A percentile compares a stretch with the other conserved stretches of the same genome.
phyloP scores from a whole-genome alignment of 306 rosid genomes.

The Vigna trinervia region DNA sequence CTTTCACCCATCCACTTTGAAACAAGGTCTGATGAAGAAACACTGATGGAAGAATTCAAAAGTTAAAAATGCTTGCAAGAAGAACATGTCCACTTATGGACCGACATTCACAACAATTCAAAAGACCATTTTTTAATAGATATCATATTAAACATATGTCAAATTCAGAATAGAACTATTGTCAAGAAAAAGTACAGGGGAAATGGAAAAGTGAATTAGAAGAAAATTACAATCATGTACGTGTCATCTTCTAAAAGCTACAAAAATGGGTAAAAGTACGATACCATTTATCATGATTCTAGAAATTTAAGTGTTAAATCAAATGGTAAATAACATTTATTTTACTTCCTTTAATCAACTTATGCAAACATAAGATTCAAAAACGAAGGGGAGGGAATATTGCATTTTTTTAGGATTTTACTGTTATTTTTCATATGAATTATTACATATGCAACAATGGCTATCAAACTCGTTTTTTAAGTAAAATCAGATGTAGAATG shows the following conservation, averaged over 20 bases:
- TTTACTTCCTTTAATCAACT: conserved; percentile 21
- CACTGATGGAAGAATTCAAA: conserved; percentile 59
- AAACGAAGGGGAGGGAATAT: conserved; percentile 10
- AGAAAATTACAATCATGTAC: background rate
- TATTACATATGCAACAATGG: background rate
- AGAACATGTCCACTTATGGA: conserved; percentile 48
- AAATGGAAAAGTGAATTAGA: conserved; percentile 9
- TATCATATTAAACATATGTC: conserved; percentile 48
- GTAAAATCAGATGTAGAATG: too few species aligned
- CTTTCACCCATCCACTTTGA: conserved; percentile 99
- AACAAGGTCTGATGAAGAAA: conserved; percentile 97
- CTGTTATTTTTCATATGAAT: conserved; percentile 12
- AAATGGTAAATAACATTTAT: conserved; percentile 5
- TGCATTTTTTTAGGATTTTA: background rate
- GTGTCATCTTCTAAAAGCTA: conserved; percentile 10
- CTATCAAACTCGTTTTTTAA: too few species aligned
- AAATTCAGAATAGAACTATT: background rate
- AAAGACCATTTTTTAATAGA: conserved; percentile 31
- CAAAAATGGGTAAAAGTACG: conserved; percentile 1
- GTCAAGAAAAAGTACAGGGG: background rate
- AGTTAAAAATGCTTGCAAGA: conserved; percentile 45
- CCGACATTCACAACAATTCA: conserved; percentile 42
- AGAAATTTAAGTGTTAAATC: background rate
- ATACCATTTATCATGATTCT: background rate
- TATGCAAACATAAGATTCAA: background rate